phyloP scores from a whole-genome alignment of 176 grass and related monocot species.

The Lolium rigidum region DNA sequence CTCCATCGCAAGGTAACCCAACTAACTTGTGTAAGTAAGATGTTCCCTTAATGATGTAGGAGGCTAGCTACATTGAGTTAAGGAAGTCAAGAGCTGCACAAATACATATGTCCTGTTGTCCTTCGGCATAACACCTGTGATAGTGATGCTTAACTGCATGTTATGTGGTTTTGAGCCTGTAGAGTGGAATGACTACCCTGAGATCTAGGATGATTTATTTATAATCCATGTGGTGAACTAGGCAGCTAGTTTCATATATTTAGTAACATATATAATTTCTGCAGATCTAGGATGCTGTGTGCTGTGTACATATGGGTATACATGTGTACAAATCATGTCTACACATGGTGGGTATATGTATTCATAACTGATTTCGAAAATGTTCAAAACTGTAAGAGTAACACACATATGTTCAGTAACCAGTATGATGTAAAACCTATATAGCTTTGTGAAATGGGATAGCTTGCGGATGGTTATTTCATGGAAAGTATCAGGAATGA shows the following conservation, averaged over 20 bases:
- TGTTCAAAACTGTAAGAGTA: neutral
- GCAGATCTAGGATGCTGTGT: neutral
- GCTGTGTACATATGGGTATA: neutral
- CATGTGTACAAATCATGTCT: neutral
- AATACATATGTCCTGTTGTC: neutral
- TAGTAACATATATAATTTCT: constrained; percentile 11
- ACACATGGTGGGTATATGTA: constrained; percentile 8
- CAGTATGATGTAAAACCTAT: neutral
- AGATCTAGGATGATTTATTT: constrained; percentile 5
- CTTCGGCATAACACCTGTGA: neutral
- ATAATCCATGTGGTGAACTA: neutral
- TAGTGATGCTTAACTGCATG: constrained; percentile 30
- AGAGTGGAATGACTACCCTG: constrained; percentile 17
- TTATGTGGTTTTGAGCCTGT: constrained; percentile 20
- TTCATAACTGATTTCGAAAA: neutral
- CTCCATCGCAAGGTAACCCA: neutral
- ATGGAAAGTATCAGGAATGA: constrained; percentile 9
- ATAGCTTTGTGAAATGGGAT: neutral
- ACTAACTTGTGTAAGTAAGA: constrained; percentile 34
- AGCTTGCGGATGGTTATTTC: no score
- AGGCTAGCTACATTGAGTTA: constrained; percentile 29
- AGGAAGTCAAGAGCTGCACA: constrained; percentile 18
- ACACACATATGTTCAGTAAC: neutral
- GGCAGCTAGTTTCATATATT: neutral
- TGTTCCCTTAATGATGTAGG: constrained; percentile 14